Conservation (phyloP, 257 asterid species). For the Nicotiana tomentosiformis region DNA sequence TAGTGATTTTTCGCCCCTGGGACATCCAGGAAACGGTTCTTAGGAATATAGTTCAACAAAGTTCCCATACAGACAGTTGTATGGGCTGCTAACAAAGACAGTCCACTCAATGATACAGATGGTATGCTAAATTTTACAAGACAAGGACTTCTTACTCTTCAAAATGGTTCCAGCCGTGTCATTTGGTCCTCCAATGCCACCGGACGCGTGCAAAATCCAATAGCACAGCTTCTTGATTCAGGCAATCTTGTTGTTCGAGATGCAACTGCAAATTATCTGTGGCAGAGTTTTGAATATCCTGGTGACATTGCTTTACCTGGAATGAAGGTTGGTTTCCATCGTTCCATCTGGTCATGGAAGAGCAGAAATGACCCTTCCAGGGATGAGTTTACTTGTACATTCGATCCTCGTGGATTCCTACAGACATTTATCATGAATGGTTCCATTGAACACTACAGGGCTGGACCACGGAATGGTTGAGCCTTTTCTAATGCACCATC, state of each 20-base stretch:
- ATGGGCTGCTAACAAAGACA: slow-evolving; percentile 32
- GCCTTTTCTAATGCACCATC: slow-evolving; percentile 18
- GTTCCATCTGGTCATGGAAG: slow-evolving; percentile 34
- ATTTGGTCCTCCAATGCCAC: slow-evolving; percentile 28
- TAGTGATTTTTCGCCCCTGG: slow-evolving; percentile 28
- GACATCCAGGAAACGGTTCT: slow-evolving; percentile 14
- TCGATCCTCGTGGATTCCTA: slow-evolving; percentile 21
- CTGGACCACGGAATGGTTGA: slow-evolving; percentile 29
- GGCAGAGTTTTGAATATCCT: slow-evolving; percentile 46
- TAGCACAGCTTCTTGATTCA: slow-evolving; percentile 24
- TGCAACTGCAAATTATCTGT: slow-evolving; percentile 3
- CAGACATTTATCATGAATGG: slow-evolving; percentile 21
- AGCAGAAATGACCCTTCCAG: slow-evolving; percentile 25
- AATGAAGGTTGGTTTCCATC: slow-evolving; percentile 30
- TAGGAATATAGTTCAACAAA: slow-evolving; percentile 34
- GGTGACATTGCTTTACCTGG: slow-evolving; percentile 33
- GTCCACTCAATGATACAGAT: slow-evolving; percentile 20
- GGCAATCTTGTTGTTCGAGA: slow-evolving; percentile 33
- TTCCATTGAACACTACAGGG: slow-evolving; percentile 7
- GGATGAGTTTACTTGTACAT: slow-evolving; percentile 20
- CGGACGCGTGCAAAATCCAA: slow-evolving; percentile 2
- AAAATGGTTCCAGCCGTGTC: slow-evolving; percentile 7
- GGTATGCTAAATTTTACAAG: slow-evolving; percentile 17
- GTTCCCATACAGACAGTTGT: slow-evolving; percentile 26
- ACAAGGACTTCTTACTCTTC: slow-evolving; percentile 15